Base-by-base conservation (phyloP, 1,284 basidiomycete species). In the Sanguinoderma infundibulare region DNA sequence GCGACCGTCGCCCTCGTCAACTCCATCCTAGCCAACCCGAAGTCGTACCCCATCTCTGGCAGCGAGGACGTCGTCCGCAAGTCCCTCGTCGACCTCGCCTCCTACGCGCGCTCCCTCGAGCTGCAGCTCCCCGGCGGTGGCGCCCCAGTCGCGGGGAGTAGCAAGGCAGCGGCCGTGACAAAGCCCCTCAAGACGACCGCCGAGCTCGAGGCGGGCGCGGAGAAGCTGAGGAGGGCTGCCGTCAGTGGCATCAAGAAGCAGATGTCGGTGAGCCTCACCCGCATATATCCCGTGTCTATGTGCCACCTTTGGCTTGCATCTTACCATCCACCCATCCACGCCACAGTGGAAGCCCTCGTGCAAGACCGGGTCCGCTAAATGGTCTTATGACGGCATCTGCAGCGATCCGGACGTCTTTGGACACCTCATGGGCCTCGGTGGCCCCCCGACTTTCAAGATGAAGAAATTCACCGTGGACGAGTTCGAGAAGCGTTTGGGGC, bases 341-440 rank as follows among this genome's bases (percentile, higher is more conserved):
- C 17, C 38, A 3, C 53, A 85, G 84, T 86, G 83, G 83, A 82
- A 79, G 64, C 76, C 81, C 3, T 79, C 79, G 2, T 86, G 83
- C 72, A 85, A 84, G 68, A 77, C 72, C 0, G 80, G 81, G 24
- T 65, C 72, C 14, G 78, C 85, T 10, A 84, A 79, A 60, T 87
- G 79, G 78, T 66, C 70, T 10, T 87, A 84, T 67, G 84, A 86
- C 61, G 85, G 83, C 15, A 77, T 87, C 14, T 87, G 83, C 68
- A 66, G 75, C 8, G 81, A 86, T 68, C 77, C 82, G 0, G 75
- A 72, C n/a, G 78, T 86, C 34, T 87, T 87, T 63, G 84, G 81
- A 2, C 73, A 70, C 4, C 67, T 86, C 42, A 67, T 86, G 63
- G 74, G 76, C 0, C 71, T 84, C 3, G 77, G 69, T 20, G 80